phyloP scores from a whole-genome alignment of 225 moss, liverwort and hornwort genomes.

The Straminergon stramineum region DNA sequence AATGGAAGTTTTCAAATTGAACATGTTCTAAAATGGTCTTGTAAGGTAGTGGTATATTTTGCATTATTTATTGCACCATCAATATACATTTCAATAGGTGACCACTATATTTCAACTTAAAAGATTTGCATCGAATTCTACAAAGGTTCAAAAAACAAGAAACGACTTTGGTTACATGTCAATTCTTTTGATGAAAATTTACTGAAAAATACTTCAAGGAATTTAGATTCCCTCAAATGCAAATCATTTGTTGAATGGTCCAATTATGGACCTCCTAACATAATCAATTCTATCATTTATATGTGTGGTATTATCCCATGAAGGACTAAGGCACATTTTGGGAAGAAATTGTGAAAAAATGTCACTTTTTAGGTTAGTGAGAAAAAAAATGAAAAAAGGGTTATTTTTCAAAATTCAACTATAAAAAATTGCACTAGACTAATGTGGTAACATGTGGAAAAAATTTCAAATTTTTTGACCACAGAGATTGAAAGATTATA shows the following conservation, averaged over 20 bases:
- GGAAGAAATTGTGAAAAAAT: no score
- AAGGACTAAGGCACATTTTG: no score
- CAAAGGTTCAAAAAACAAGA: neutral
- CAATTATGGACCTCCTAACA: neutral
- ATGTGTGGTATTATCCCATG: neutral
- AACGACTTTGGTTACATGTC: fast-evolving
- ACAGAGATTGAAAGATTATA: no score
- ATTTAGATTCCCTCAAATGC: neutral
- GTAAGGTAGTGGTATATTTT: neutral
- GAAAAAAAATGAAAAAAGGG: no score
- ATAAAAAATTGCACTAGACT: no score
- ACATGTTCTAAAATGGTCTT: neutral
- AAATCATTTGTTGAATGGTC: neutral
- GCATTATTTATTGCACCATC: neutral
- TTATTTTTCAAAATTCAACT: no score
- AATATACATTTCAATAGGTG: neutral
- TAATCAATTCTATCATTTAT: neutral
- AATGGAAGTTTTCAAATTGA: neutral
- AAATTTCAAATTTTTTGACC: no score
- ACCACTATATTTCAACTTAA: neutral
- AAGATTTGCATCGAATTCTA: neutral
- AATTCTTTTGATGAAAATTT: neutral
- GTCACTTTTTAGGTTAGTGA: no score
- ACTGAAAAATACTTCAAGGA: neutral
- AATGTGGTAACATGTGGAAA: no score